These are phyloP conservation scores for Fusarium sarcochroum DNA, from an alignment of 2,329 filamentous ascomycete species.

Conservation along the genomic window DNA sequence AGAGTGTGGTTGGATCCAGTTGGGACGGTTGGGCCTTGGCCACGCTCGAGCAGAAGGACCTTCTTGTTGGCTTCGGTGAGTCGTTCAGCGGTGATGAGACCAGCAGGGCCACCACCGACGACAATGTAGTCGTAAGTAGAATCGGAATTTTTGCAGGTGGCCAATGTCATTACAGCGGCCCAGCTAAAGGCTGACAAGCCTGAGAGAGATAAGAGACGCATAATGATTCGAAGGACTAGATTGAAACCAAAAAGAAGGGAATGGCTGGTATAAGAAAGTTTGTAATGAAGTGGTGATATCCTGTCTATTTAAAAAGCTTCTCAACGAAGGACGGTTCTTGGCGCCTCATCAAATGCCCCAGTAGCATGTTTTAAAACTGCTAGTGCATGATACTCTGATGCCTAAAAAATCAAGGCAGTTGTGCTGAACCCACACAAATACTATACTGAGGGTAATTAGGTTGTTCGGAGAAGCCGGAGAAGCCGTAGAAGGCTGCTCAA, in stretches of 20 bases:
- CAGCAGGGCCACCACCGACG: conserved; percentile 44
- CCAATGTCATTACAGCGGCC: neutral
- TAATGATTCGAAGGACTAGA: neutral
- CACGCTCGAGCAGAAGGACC: conserved; percentile 73
- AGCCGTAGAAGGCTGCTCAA: too few relatives aligned
- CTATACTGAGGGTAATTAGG: neutral
- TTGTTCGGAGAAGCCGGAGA: neutral
- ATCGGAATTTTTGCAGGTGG: neutral
- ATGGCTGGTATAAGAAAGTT: neutral
- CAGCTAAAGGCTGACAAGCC: neutral
- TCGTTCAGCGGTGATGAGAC: conserved; percentile 51
- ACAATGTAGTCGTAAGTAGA: conserved; percentile 47
- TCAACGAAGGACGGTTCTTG: neutral
- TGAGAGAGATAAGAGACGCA: conserved; percentile 20
- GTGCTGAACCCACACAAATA: too few relatives aligned
- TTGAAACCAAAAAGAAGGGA: neutral
- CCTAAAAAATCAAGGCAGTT: too few relatives aligned
- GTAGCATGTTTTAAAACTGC: neutral
- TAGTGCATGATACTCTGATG: too few relatives aligned
- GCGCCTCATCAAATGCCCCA: neutral
- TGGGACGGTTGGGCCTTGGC: conserved; percentile 70
- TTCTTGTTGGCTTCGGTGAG: conserved; percentile 74
- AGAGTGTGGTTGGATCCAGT: conserved; percentile 74
- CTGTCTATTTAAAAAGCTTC: neutral
- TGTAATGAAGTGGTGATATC: too few relatives aligned